Base-by-base conservation (phyloP, 208 protist species). In the Crithidia mellificae region DNA sequence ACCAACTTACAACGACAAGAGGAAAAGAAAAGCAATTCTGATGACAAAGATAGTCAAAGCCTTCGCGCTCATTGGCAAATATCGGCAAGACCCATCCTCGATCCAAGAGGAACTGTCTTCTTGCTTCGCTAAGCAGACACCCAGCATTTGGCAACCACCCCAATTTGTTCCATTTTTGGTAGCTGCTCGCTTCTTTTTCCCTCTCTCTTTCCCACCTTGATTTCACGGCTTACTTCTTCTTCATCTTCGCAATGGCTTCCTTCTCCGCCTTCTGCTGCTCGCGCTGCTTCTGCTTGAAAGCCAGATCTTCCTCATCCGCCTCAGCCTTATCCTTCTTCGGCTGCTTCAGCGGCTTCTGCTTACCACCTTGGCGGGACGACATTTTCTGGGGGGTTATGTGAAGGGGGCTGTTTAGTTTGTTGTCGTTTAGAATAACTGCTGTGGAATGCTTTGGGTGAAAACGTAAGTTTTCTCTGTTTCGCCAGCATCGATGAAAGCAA, bases 331-430 rank as follows among this genome's bases (percentile, higher is more conserved):
- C 80, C 87, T 95, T 95, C 80, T 93, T 95, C 39, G 90, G 85
- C 39, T 85, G 83, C 80, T 93, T 95, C 57, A 95, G 82, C 47
- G 90, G 90, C 77, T 95, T 95, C 64, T 93, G 87, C 76, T 95
- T 95, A 29, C 90, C 90, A 74, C 90, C 90, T 67, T 92, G 87
- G 68, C 90, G 87, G 49, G 87, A 85, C 14, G 87, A 91, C 90
- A 95, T 90, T 6, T 36, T 84, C 49, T 32, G 8, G 17, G 14
- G 8, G 41, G 41, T 6, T n/a, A 54, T 32, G 55, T 30, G n/a
- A n/a, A n/a, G n/a, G 24, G 30, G n/a, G 29, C 29, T 39, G 39
- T 22, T 63, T 11, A 50, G 49, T 49, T 30, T 58, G 19, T 44
- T 29, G 12, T 43, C 63, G 1, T 50, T 71, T 72, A 52, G n/a